A percentile compares a stretch with the other conserved stretches of the same genome.
Evolutionary conservation across 805 yeast genomes (phyloP).

Genomic region (Starmera dryadoides): DNA sequence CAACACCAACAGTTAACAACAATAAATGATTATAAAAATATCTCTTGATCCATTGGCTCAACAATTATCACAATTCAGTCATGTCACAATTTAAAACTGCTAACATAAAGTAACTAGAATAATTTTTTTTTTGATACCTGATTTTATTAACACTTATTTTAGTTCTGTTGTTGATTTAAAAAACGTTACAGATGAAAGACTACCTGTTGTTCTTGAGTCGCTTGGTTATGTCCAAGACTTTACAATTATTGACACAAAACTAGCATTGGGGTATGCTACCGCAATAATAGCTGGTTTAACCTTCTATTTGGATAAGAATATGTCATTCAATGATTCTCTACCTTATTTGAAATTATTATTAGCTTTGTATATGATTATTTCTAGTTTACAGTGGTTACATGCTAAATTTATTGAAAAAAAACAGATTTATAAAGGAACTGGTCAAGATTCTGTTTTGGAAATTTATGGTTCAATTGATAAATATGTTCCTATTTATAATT

Average conservation of each 20-base stretch:
- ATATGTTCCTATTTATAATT: constrained; percentile 37
- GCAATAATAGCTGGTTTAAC: constrained; percentile 43
- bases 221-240: constrained; percentile 38
- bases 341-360: constrained; percentile 33
- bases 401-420: constrained; percentile 30
- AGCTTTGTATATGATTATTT: constrained; percentile 31
- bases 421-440: constrained; percentile 37
- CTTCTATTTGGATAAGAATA: constrained; percentile 43
- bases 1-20: neutral
- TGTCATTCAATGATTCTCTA: constrained; percentile 33
- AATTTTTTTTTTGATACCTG: too few relatives aligned
- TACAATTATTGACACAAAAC: constrained; percentile 34
- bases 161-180: constrained; percentile 13
- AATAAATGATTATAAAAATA: too few relatives aligned
- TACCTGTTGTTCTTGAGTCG: constrained; percentile 2
- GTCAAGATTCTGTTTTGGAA: constrained; percentile 17
- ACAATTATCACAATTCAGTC: neutral
- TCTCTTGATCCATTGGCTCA: too few relatives aligned
- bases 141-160: neutral
- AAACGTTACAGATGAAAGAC: constrained; percentile 9
- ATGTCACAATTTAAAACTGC: constrained; percentile 9
- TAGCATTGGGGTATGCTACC: constrained; percentile 43
- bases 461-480: constrained; percentile 28
- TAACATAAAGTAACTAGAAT: constrained; percentile 7
- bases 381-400: constrained; percentile 31